Evolutionary conservation across 148 eudicot genomes (phyloP), one percentile per base, ranked within the genome.

Genomic region (Vaccinium macrocarpon): DNA sequence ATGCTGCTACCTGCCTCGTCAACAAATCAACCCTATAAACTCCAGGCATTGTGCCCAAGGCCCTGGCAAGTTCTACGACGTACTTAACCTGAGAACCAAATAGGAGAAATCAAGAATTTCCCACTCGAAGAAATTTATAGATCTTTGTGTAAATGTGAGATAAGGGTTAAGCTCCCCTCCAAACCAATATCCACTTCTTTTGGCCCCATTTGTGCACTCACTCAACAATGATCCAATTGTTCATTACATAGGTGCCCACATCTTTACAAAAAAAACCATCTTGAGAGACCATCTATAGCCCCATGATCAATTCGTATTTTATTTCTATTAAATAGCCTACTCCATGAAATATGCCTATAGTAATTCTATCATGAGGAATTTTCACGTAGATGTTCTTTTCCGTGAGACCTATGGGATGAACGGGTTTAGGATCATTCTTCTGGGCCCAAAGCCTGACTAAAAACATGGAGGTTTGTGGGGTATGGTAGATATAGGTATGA

Each of bases 31-130:
- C 98, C 68, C 98, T 93, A 82, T 94, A 94, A 46, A 95, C 97
- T 84, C 97, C 97, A 29, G 97, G 97, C 95, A 92, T 94, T 23
- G 97, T 90, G 76, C 94, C 97, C 48, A 95, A 86, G 83, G 98
- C 98, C 86, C 98, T 92, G 38, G 98, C 97, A 81, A 95, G 93
- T 85, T 95, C 98, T 73, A 95, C 98, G 78, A 95, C 98, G 86
- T 95, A 95, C 85, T 95, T 95, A 32, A 95, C 93, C 98, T 95
- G 71, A 59, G 82, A 57, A 57, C 10, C 82, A 89, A 77, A 76
- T 50, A 61, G 72, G 38, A 79, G 85, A 35, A 61, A 9, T 48
- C 68, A 80, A 53, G n/a, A 53, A 78, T 19, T 49, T 53, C 77
- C 64, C 18, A 4, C 32, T 9, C 29, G 51, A 9, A 64, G 38